Evolutionary conservation across 139 green algal genomes (phyloP).

Genomic region (Pleodorina starrii): DNA sequence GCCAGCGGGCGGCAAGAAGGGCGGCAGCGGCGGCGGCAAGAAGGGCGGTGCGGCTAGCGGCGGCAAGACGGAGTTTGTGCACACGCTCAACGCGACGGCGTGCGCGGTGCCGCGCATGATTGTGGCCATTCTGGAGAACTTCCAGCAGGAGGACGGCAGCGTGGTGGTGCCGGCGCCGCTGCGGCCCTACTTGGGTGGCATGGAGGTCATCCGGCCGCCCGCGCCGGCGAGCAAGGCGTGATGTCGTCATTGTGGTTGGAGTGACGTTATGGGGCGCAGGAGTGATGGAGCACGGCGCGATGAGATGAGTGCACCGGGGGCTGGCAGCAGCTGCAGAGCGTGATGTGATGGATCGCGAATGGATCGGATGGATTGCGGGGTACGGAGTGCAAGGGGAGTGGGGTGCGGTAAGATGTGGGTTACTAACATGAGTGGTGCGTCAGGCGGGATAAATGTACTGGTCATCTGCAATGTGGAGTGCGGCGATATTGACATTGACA

Average conservation of each 20-base stretch:
- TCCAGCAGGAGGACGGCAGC: constrained; percentile 92
- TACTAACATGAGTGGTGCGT: too few relatives aligned
- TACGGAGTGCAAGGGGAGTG: too few relatives aligned
- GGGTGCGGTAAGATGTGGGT: too few relatives aligned
- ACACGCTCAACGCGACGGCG: constrained; percentile 98
- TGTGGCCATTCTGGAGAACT: constrained; percentile 98
- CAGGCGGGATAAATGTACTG: too few relatives aligned
- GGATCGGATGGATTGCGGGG: too few relatives aligned
- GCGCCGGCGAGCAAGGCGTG: neutral
- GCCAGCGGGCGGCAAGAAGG: constrained; percentile 1
- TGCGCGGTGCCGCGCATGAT: constrained; percentile 98
- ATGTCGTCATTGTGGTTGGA: neutral
- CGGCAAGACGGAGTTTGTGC: constrained; percentile 87
- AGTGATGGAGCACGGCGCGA: too few relatives aligned
- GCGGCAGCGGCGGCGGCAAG: constrained; percentile 46
- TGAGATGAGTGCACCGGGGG: too few relatives aligned
- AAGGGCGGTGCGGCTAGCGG: constrained; percentile 59
- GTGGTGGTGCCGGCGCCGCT: constrained; percentile 91
- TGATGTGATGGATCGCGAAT: too few relatives aligned
- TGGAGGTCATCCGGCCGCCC: constrained; percentile 80
- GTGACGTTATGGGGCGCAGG: too few relatives aligned
- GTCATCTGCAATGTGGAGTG: too few relatives aligned
- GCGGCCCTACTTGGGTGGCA: constrained; percentile 93
- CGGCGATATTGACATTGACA: too few relatives aligned
- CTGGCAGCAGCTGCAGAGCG: too few relatives aligned